phyloP scores from a whole-genome alignment of 2,329 filamentous ascomycete genomes.

The Periconia macrospinosa region DNA sequence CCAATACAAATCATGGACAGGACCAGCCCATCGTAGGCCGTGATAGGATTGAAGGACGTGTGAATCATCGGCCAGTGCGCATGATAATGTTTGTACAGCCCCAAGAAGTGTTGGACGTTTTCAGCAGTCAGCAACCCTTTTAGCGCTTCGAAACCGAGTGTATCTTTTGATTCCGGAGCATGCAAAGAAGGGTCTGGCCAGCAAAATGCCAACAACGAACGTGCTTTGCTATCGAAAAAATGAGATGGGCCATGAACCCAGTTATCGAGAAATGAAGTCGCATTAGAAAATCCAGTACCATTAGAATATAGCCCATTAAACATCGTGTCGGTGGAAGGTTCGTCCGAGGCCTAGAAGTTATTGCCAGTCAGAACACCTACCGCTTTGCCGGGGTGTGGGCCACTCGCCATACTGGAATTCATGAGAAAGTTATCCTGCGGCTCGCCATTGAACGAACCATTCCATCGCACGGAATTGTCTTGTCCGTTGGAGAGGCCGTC shows the following conservation, averaged over 20 bases:
- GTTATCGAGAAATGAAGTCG: conserved; percentile 40
- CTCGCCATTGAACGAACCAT: conserved; percentile 48
- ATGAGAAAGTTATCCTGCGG: conserved; percentile 51
- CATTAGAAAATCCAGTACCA: conserved; percentile 46
- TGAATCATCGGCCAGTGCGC: conserved; percentile 74
- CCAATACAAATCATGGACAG: conserved; percentile 73
- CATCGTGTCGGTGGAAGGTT: conserved; percentile 51
- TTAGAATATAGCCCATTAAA: conserved; percentile 54
- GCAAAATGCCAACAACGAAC: conserved; percentile 54
- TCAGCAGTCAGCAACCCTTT: conserved; percentile 64
- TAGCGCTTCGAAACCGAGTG: conserved; percentile 57
- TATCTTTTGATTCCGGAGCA: conserved; percentile 29
- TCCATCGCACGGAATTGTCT: conserved; percentile 47
- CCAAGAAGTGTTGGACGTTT: conserved; percentile 71
- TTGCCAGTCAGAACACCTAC: conserved; percentile 46
- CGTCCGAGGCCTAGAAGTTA: conserved; percentile 46
- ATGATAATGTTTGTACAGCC: conserved; percentile 72
- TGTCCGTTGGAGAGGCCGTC: conserved; percentile 40
- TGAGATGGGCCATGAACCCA: conserved; percentile 48
- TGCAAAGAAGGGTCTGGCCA: conserved; percentile 47
- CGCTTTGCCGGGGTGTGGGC: conserved; percentile 47
- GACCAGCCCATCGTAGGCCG: conserved; percentile 68
- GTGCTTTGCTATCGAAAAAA: conserved; percentile 50
- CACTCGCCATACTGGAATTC: conserved; percentile 51
- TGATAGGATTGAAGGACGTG: conserved; percentile 68